Evolutionary conservation across 176 grass and related monocot species (phyloP), one percentile per base, ranked within the genome.

Genomic region (Tuctoria greenei): DNA sequence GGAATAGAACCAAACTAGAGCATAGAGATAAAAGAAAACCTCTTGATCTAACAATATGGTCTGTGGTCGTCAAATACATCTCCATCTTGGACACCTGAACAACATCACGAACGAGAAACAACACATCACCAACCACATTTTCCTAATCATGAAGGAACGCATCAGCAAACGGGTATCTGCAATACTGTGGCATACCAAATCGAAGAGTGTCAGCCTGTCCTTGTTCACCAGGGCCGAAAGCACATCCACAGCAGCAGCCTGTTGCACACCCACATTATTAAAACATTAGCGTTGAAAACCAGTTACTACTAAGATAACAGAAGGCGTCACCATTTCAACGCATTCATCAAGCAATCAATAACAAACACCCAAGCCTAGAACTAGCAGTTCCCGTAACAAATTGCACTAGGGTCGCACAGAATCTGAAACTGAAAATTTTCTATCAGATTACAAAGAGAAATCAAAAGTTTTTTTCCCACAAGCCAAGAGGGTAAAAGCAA

Each of bases 1-100:
- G 66, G 18, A 71, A 51, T 8, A 55, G 54, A 62, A 44, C 36
- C 1, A 62, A 61, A 73, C 52, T 5, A 41, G 56, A 62, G 55
- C 18, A n/a, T n/a, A 76, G 18, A 20, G 18, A 42, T 37, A 85
- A 66, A 16, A 12, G 23, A 58, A 7, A 73, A 93, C 95, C 95
- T 89, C 91, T 93, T 75, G 86, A 85, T 81, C 95, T 85, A 57
- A 97, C 66, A 64, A 83, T 72, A 75, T 97, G 72, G 64, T 97
- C 91, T 58, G 79, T 81, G 6, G 91, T 91, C 7, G 95, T 97
- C 72, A 97, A 74, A 79, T 97, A 97, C 88, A 89, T 89, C 56
- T 91, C 91, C 95, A 97, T 93, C 67, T 91, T 90, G 43, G 63
- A 89, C 18, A 97, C 91, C 95, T 97, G 75, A 66, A 87, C n/a